Evolutionary conservation across 2,329 filamentous ascomycete species (phyloP), one percentile per base, ranked within the genome.

Genomic region (Grosmannia penicillata): DNA sequence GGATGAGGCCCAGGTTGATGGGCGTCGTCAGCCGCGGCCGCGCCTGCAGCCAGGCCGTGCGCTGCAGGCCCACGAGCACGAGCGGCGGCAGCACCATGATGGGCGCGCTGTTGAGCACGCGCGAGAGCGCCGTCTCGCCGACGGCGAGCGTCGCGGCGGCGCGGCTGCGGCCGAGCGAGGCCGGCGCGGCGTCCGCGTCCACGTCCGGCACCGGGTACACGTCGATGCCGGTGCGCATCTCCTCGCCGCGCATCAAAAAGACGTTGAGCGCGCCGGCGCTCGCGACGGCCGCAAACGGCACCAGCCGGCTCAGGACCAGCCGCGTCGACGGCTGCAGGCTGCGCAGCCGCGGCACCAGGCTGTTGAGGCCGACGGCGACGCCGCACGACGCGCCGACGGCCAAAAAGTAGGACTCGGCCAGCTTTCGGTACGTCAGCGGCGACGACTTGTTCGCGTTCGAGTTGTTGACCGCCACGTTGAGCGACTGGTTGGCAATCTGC

Each of bases 391-490:
- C 89, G 40, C 82, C 78, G 17, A 98, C 91, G 38, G 91, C 91
- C 44, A 94, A 70, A 55, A 82, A 73, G 66, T 96, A 98, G 37
- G 86, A 95, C 60, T 94, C 78, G 45, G 79, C 72, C 45, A 98
- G 78, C 48, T 84, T 82, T 18, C 75, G 73, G 42, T 75, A 80
- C 17, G 82, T 82, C 45, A 96, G 72, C 1, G 89, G 85, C 4
- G 85, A 87, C 28, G 86, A 94, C 60, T 98, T 98, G 72, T 98
- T 98, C 46, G 89, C 85, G 58, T 98, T 98, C 54, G 89, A 83
- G 56, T 77, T 86, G 70, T 98, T 98, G 69, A 98, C 89, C 48
- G 85, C 89, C 22, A 98, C 91, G 57, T 98, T 98, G 51, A 98
- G 78, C 11, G 87, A 95, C 65, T 98, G 91, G 62, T 98, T 98